phyloP scores from a whole-genome alignment of 257 asterid genomes.

The Euphrasia confusa region DNA sequence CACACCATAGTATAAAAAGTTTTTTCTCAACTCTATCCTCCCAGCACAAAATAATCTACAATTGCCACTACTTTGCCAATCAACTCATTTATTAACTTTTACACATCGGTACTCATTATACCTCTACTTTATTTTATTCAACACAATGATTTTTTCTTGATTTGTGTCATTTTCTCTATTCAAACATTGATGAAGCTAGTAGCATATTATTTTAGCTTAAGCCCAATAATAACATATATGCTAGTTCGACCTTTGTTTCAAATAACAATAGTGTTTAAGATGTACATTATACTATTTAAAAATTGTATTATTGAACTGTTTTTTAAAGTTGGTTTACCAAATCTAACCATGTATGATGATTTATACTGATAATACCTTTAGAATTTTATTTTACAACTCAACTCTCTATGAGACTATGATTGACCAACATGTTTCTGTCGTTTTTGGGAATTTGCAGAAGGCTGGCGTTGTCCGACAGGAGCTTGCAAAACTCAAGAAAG shows the following conservation, averaged over 20 bases:
- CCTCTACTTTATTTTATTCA: no score
- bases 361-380: neutral
- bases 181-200: no score
- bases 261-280: no score
- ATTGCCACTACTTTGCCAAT: no score
- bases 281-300: neutral
- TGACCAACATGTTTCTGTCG: neutral
- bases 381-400: neutral
- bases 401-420: neutral
- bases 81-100: no score
- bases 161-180: no score
- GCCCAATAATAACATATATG: neutral
- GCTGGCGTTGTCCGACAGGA: conserved; percentile 87
- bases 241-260: neutral
- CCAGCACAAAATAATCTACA: no score
- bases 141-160: no score
- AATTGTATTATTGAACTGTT: neutral
- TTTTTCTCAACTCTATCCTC: no score
- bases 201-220: neutral
- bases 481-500: conserved; percentile 74
- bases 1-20: no score
- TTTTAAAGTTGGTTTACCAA: neutral
- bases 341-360: neutral
- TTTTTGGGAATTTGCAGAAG: conserved; percentile 43
- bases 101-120: no score